Percentiles rank a stretch among this genome's conserved stretches.
Evolutionary conservation across 306 rosid genomes (phyloP).

Genomic region (Dryas drummondii): DNA sequence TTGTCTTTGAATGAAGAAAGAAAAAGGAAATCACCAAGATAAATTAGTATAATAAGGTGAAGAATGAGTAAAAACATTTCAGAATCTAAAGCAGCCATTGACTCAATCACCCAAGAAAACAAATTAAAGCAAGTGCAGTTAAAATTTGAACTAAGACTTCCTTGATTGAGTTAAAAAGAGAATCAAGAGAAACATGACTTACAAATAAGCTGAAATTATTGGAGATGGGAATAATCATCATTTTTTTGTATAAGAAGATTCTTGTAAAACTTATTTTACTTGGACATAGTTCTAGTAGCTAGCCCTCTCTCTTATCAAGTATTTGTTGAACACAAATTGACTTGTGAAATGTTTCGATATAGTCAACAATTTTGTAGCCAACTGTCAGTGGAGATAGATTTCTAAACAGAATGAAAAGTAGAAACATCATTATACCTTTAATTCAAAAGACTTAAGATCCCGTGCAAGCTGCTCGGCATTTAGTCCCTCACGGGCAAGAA

Average conservation of each 20-base stretch:
- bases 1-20: slow-evolving; percentile 54
- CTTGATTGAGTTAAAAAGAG: neutral
- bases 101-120: neutral
- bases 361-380: neutral
- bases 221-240: neutral
- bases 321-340: neutral
- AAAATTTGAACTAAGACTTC: neutral
- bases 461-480: slow-evolving; percentile 99
- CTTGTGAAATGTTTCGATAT: slow-evolving; percentile 3
- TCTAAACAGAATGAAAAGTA: slow-evolving; percentile 15
- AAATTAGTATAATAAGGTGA: slow-evolving; percentile 9
- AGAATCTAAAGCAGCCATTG: slow-evolving; percentile 5
- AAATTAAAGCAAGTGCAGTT: slow-evolving; percentile 2
- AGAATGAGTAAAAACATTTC: slow-evolving; percentile 25
- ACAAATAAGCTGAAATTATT: neutral
- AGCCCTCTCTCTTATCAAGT: neutral
- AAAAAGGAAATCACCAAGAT: neutral
- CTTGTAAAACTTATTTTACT: neutral
- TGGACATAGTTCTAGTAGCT: neutral
- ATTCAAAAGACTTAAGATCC: slow-evolving; percentile 94
- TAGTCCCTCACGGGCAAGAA: slow-evolving; percentile 97
- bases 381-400: neutral
- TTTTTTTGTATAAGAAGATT: neutral
- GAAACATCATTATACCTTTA: slow-evolving; percentile 51
- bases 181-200: neutral